phyloP scores from a whole-genome alignment of 164 flowering plant species.

The Annona cherimola region DNA sequence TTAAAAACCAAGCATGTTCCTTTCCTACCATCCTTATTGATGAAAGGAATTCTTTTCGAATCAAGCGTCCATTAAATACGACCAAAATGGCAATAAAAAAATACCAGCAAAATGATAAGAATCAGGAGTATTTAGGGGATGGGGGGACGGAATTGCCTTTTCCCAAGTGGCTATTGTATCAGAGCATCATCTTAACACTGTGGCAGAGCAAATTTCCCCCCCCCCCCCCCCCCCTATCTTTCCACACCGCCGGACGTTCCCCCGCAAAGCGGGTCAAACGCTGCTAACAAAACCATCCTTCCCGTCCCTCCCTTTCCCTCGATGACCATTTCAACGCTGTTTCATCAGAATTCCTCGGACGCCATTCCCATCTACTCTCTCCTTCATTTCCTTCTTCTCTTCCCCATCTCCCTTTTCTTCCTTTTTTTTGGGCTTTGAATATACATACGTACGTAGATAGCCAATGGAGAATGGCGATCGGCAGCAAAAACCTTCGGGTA shows the following conservation, averaged over 20 bases:
- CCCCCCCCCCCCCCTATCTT: not conserved
- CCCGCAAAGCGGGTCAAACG: not conserved
- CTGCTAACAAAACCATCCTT: not conserved
- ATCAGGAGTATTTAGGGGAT: too few species aligned
- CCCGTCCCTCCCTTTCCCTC: not conserved
- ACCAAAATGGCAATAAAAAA: too few species aligned
- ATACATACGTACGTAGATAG: not conserved
- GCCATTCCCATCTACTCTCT: not conserved
- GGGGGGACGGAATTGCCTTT: too few species aligned
- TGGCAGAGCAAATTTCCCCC: too few species aligned
- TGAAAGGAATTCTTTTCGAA: too few species aligned
- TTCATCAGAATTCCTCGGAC: not conserved
- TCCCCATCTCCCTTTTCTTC: constrained; percentile 4
- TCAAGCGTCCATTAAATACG: too few species aligned
- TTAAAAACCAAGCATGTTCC: too few species aligned
- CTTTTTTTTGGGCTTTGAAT: not conserved
- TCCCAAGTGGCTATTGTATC: too few species aligned
- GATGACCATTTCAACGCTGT: constrained; percentile 20
- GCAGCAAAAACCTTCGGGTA: not conserved
- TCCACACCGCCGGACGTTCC: not conserved
- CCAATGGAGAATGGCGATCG: not conserved
- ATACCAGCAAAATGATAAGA: too few species aligned
- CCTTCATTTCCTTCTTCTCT: not conserved
- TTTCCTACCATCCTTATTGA: too few species aligned
- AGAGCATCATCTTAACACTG: too few species aligned